Evolutionary conservation across 1,284 basidiomycete species (phyloP).

Genomic region (Rhodotorula sp.): DNA sequence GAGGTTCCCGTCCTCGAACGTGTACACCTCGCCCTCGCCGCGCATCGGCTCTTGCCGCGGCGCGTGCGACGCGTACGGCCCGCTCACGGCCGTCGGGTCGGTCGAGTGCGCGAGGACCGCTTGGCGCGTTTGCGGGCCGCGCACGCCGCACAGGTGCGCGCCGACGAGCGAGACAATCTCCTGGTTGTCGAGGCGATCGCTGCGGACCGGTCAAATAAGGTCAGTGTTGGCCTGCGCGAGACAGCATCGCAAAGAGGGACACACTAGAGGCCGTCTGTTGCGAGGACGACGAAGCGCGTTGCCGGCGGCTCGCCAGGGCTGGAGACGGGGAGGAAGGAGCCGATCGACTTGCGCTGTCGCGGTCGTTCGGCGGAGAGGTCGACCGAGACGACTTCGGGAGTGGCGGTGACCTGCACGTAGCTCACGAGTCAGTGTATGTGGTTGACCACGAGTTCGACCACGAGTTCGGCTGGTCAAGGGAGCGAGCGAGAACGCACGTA

Average conservation of each 20-base stretch:
- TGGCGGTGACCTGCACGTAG: conserved; percentile 55
- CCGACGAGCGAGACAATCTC: conserved; percentile 90
- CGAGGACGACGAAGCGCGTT: conserved; percentile 74
- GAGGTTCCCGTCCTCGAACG: conserved; percentile 80
- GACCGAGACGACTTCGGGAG: conserved; percentile 73
- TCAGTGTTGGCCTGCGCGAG: background rate
- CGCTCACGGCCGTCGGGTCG: conserved; percentile 5
- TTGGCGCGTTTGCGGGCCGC: conserved; percentile 45
- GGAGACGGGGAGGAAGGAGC: conserved; percentile 41
- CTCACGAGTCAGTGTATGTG: background rate
- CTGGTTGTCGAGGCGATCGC: conserved; percentile 92
- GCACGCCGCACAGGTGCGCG: conserved; percentile 73
- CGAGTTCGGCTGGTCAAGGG: background rate
- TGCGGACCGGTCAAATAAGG: background rate
- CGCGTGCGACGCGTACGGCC: conserved; percentile 30
- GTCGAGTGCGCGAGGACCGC: conserved; percentile 34
- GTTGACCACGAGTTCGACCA: no score
- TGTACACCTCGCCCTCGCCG: conserved; percentile 59
- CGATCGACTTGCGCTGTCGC: conserved; percentile 33
- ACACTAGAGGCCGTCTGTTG: conserved; percentile 73
- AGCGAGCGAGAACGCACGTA: conserved; percentile 64
- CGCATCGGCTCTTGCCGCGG: conserved; percentile 40
- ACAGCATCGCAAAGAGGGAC: conserved; percentile 30
- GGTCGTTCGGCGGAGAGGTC: conserved; percentile 29
- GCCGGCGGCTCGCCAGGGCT: conserved; percentile 35